phyloP scores from a whole-genome alignment of 2,329 filamentous ascomycete species.

The Sarocladium brachiariae region DNA sequence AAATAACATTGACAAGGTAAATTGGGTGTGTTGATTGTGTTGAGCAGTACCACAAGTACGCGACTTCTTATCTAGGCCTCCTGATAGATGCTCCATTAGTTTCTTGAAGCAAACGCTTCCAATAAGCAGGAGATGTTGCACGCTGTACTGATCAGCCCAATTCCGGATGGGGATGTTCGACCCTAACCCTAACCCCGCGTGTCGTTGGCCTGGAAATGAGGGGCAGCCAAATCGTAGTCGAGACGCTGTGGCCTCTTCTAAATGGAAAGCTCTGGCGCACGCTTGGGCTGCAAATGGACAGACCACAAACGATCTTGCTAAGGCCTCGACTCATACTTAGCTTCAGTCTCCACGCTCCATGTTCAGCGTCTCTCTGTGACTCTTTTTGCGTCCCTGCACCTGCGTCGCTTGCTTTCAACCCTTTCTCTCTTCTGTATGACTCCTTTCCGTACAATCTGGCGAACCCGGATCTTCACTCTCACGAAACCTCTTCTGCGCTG shows the following conservation, averaged over 20 bases:
- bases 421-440: constrained; percentile 25
- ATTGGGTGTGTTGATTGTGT: no score
- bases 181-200: no score
- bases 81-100: no score
- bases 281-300: not conserved
- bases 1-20: no score
- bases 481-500: constrained; percentile 14
- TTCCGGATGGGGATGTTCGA: no score
- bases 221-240: constrained; percentile 3
- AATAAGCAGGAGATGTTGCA: no score
- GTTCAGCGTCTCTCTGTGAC: constrained; percentile 12
- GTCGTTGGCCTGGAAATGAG: not conserved
- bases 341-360: not conserved
- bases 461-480: constrained; percentile 21
- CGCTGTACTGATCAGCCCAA: no score
- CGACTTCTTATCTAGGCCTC: no score
- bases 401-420: constrained; percentile 13
- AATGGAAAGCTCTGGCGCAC: not conserved
- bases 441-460: constrained; percentile 25
- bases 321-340: constrained; percentile 1
- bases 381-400: constrained; percentile 10
- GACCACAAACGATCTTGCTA: not conserved
- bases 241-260: constrained; percentile 3
- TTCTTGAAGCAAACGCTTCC: no score
- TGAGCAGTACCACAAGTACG: no score